phyloP scores from a whole-genome alignment of 257 asterid genomes.

The Przewalskia tangutica region DNA sequence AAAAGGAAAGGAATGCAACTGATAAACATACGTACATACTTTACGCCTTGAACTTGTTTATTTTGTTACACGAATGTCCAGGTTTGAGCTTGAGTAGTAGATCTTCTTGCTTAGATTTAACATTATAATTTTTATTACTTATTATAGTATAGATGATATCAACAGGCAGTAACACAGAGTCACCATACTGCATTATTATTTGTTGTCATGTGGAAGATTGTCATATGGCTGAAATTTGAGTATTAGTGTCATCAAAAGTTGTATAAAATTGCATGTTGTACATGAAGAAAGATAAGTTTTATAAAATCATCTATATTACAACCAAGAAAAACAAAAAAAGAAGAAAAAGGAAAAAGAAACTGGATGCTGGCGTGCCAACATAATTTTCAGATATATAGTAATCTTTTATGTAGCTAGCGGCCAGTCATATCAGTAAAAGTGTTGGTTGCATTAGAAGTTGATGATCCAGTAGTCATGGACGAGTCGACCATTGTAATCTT shows the following conservation, averaged over 20 bases:
- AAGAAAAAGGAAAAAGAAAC: neutral
- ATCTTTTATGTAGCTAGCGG: conserved; percentile 24
- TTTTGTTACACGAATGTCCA: neutral
- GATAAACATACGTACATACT: neutral
- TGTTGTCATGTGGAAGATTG: neutral
- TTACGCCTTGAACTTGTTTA: neutral
- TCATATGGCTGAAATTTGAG: neutral
- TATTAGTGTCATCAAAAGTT: neutral
- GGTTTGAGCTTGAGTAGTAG: neutral
- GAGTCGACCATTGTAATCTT: conserved; percentile 10
- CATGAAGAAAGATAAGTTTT: neutral
- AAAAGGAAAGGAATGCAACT: neutral
- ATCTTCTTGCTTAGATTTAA: neutral
- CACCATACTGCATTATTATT: neutral
- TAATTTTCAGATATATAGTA: neutral
- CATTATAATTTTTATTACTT: neutral
- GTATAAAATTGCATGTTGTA: neutral
- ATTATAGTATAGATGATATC: neutral
- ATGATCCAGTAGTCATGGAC: conserved; percentile 10
- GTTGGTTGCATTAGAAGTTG: conserved; percentile 48
- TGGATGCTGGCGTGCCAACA: neutral
- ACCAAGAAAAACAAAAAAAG: neutral
- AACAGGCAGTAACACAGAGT: neutral
- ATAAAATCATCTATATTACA: neutral
- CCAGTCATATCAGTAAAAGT: conserved; percentile 46